Conservation (phyloP, 495 filamentous ascomycete species). For the Aspergillus incahuasiensis region DNA sequence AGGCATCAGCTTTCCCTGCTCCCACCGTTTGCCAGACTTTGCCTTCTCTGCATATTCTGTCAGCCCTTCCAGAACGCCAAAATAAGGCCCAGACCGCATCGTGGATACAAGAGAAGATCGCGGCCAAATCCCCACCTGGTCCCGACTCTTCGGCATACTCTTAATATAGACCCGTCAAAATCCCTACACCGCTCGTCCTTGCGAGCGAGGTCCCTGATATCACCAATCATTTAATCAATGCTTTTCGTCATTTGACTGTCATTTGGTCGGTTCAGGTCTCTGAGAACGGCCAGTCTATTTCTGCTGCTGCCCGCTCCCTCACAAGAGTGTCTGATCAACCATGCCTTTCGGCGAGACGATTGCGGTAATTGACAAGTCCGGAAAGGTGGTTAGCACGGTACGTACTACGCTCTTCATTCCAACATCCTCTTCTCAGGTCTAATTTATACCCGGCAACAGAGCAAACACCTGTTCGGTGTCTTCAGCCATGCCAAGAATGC, state of each 20-base stretch:
- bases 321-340: slow-evolving; percentile 3
- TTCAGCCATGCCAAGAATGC: slow-evolving; percentile 84
- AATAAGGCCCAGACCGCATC: slow-evolving; percentile 16
- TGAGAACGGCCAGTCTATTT: slow-evolving; percentile 1
- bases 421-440: no score
- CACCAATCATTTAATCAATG: slow-evolving; percentile 10
- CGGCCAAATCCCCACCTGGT: slow-evolving; percentile 13
- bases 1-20: slow-evolving; percentile 14
- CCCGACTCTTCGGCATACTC: slow-evolving; percentile 13
- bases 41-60: not conserved
- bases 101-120: slow-evolving; percentile 3
- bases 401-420: no score
- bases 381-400: slow-evolving; percentile 88
- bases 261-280: slow-evolving; percentile 4
- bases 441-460: slow-evolving; percentile 46
- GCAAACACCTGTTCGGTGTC: slow-evolving; percentile 79
- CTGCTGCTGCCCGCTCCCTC: slow-evolving; percentile 7
- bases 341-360: slow-evolving; percentile 66
- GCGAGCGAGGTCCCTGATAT: slow-evolving; percentile 5
- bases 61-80: not conserved
- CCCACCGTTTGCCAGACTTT: not conserved
- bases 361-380: slow-evolving; percentile 86
- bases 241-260: slow-evolving; percentile 14
- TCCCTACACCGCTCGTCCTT: slow-evolving; percentile 24
- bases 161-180: slow-evolving; percentile 7